These are phyloP conservation scores for Lolium rigidum DNA, from an alignment of 176 grass and related monocot genomes.

Conservation along the genomic window DNA sequence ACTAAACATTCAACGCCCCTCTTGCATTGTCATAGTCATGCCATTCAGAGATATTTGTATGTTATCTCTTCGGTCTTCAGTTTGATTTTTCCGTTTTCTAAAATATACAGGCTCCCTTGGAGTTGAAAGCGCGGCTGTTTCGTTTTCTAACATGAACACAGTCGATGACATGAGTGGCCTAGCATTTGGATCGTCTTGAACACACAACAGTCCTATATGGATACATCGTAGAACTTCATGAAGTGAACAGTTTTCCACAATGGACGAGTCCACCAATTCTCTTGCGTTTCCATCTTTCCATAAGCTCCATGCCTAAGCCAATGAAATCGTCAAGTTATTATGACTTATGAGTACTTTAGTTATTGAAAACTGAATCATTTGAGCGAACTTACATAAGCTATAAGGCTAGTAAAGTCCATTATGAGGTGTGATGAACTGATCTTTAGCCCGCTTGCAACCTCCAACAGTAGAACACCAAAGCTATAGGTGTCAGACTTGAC, in stretches of 20 bases:
- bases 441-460: conserved; percentile 55
- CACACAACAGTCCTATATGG: conserved; percentile 55
- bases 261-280: conserved; percentile 46
- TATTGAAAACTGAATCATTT: background rate
- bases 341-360: background rate
- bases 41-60: conserved; percentile 17
- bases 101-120: conserved; percentile 46
- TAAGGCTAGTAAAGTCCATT: conserved; percentile 20
- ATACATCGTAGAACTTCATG: conserved; percentile 40
- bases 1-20: conserved; percentile 25
- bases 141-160: conserved; percentile 56
- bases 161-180: conserved; percentile 62
- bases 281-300: conserved; percentile 50
- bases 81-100: background rate
- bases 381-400: conserved; percentile 40
- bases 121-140: conserved; percentile 26
- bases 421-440: conserved; percentile 33
- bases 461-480: conserved; percentile 62
- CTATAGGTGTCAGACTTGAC: conserved; percentile 66
- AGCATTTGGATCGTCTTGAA: conserved; percentile 53
- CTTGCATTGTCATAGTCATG: conserved; percentile 15
- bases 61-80: background rate
- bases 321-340: background rate
- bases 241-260: conserved; percentile 38
- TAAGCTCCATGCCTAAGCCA: conserved; percentile 58